Evolutionary conservation across 371 early-diverging fungal species (phyloP), one percentile per base, ranked within the genome.

Genomic region (Lichtheimia corymbifera): DNA sequence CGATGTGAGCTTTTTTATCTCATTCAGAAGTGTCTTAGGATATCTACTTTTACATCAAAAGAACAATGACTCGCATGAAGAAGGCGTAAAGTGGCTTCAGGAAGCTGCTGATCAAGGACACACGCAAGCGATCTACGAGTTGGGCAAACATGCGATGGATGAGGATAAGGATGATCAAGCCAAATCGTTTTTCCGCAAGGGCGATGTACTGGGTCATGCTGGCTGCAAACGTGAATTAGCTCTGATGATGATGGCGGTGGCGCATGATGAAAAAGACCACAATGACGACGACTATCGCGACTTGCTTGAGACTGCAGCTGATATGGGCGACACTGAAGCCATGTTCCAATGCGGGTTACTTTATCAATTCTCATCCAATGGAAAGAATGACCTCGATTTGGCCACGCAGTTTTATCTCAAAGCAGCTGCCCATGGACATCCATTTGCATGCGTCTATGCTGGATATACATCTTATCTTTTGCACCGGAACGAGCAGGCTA

Each of bases 181-280:
- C 7, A 40, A 17, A 13, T 42, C 27, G n/a, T 51, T 53, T 5
- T 70, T 66, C 17, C 24, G 55, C 14, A 51, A 66, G 47, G 63
- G 66, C 7, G 66, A 40, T 11, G 52, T 59, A 2, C 28, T 40
- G 5, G 64, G 64, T 11, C 63, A 70, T 47, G 44, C 64, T 1
- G 64, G 64, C 5, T 61, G 66, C 35, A 70, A 61, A 55, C 71
- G 71, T 4, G 71, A 70, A 50, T 41, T 65, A n/a, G 71, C 66
- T 0, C 20, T 66, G 24, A 28, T 64, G 9, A 44, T 66, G 22
- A 27, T 65, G 42, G 24, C 30, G 42, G 24, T 20, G 15, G 62
- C 50, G 11, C 59, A 59, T 15, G 60, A 61, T 9, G 24, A 24
- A 18, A 51, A 35, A 5, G 66, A 58, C 20, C 2, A 14, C 22